Percentiles rank a stretch among this genome's conserved stretches.
phyloP scores from a whole-genome alignment of 208 protist species.

The Trypanosoma platydactyli region DNA sequence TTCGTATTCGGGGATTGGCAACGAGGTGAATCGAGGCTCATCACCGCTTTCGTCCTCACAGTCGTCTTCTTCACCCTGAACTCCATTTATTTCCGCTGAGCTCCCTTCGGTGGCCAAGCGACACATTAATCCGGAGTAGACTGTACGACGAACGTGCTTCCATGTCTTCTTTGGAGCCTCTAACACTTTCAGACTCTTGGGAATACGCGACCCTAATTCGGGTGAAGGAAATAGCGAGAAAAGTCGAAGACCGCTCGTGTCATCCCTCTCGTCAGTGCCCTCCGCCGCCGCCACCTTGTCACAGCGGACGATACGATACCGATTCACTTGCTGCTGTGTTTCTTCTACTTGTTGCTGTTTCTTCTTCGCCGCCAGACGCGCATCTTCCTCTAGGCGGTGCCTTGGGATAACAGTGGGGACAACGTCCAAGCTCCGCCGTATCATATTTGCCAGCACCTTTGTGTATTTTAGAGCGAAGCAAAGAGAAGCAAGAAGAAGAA shows the following conservation, averaged over 20 bases:
- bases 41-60: slow-evolving; percentile 1
- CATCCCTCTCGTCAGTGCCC: neutral
- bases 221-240: slow-evolving; percentile 22
- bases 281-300: neutral
- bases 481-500: neutral
- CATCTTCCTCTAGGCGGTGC: slow-evolving; percentile 30
- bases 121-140: slow-evolving; percentile 6
- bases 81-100: slow-evolving; percentile 4
- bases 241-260: slow-evolving; percentile 7
- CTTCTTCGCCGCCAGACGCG: slow-evolving; percentile 19
- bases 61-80: slow-evolving; percentile 14
- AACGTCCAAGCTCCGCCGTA: slow-evolving; percentile 26
- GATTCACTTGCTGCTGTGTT: slow-evolving; percentile 4
- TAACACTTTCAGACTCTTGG: slow-evolving; percentile 18
- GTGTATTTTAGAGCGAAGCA: neutral
- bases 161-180: slow-evolving; percentile 25
- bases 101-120: neutral
- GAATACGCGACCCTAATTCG: neutral
- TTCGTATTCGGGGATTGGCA: slow-evolving; percentile 38
- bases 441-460: slow-evolving; percentile 14
- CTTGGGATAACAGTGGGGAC: slow-evolving; percentile 27
- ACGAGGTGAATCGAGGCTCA: slow-evolving; percentile 27
- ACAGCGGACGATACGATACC: slow-evolving; percentile 12
- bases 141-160: slow-evolving; percentile 17
- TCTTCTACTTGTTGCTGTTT: neutral